Evolutionary conservation across 2,329 filamentous ascomycete species (phyloP).

Genomic region (Cyphellophora europaea): DNA sequence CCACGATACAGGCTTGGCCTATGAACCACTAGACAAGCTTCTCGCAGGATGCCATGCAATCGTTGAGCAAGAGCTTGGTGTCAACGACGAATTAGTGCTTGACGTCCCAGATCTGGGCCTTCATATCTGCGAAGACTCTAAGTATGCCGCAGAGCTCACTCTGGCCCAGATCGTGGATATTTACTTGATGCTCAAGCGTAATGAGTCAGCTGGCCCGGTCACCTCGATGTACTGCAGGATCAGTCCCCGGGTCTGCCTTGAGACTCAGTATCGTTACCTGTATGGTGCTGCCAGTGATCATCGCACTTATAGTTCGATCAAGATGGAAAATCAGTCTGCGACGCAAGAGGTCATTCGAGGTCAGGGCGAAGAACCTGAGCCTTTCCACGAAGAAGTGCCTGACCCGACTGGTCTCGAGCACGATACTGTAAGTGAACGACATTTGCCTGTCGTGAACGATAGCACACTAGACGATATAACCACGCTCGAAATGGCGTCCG

Average conservation of each 20-base stretch:
- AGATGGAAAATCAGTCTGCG: not conserved
- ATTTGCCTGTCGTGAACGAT: no score
- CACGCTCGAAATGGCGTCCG: no score
- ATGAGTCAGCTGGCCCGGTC: constrained; percentile 45
- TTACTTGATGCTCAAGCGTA: constrained; percentile 48
- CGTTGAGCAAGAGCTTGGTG: constrained; percentile 45
- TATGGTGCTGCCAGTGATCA: constrained; percentile 5
- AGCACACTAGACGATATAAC: no score
- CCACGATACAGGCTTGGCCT: constrained; percentile 45
- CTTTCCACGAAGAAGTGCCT: constrained; percentile 1
- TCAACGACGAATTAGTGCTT: constrained; percentile 49
- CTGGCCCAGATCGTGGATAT: constrained; percentile 50
- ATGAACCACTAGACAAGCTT: constrained; percentile 44
- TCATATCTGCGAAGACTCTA: constrained; percentile 47
- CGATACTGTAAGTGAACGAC: no score
- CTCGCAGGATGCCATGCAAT: constrained; percentile 39
- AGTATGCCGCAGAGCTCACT: constrained; percentile 38
- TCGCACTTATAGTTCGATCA: constrained; percentile 1
- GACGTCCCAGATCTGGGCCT: constrained; percentile 46
- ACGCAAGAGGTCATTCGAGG: not conserved
- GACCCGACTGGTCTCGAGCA: not conserved
- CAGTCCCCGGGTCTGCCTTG: constrained; percentile 44
- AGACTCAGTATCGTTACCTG: constrained; percentile 33
- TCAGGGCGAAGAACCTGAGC: constrained; percentile 3
- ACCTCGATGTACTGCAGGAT: constrained; percentile 52